phyloP scores from a whole-genome alignment of 2,329 filamentous ascomycete species.

The Aspergillus melleus region DNA sequence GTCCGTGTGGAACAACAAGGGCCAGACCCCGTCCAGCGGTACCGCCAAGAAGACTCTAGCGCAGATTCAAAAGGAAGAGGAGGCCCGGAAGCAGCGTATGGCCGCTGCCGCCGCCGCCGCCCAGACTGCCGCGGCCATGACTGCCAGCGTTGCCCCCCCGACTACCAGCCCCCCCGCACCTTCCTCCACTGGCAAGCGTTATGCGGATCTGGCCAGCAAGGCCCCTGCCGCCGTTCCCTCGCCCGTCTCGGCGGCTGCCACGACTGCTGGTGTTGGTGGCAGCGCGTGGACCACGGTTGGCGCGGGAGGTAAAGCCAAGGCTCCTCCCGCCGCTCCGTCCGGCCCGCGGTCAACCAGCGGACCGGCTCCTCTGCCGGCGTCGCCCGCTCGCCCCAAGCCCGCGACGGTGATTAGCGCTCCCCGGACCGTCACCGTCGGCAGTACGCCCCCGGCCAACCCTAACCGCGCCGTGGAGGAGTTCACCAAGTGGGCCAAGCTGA shows the following conservation, averaged over 20 bases:
- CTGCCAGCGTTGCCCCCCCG: neutral
- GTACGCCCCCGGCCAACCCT: constrained; percentile 44
- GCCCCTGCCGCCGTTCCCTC: constrained; percentile 49
- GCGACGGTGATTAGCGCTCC: constrained; percentile 56
- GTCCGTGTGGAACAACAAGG: constrained; percentile 56
- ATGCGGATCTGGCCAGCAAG: constrained; percentile 92
- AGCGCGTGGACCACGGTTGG: constrained; percentile 93
- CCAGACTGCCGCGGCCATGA: constrained; percentile 42
- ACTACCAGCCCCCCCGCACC: constrained; percentile 43
- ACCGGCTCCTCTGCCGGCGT: constrained; percentile 36
- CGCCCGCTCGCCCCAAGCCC: constrained; percentile 49
- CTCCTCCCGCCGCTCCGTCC: constrained; percentile 54
- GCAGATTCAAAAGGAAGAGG: constrained; percentile 96
- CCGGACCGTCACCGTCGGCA: constrained; percentile 48
- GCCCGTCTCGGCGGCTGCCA: constrained; percentile 41
- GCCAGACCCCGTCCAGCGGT: constrained; percentile 37
- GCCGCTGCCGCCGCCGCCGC: constrained; percentile 48
- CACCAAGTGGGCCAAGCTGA: constrained; percentile 83
- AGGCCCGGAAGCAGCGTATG: constrained; percentile 78
- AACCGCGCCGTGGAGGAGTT: constrained; percentile 84
- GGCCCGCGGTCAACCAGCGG: constrained; percentile 51
- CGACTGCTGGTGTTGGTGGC: constrained; percentile 16
- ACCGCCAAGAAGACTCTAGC: constrained; percentile 82
- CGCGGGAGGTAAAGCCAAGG: constrained; percentile 86
- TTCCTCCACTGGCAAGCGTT: constrained; percentile 70